Conservation (phyloP, 179 eudicot genomes). For the Pouteria campechiana region DNA sequence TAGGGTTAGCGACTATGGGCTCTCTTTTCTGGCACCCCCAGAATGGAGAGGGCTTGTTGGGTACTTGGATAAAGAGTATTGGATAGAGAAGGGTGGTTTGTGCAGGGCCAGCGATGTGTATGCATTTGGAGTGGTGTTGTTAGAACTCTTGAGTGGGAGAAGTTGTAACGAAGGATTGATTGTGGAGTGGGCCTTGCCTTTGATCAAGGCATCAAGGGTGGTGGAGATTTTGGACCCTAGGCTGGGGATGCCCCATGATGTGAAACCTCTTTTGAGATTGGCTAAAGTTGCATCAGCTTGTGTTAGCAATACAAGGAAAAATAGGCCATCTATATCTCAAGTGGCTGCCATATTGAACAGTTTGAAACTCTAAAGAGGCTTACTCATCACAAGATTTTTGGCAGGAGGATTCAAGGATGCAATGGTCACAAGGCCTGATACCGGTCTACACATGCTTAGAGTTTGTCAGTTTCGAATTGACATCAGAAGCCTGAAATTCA, state of each 20-base stretch:
- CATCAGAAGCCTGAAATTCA: too few species aligned
- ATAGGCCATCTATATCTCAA: conserved; percentile 58
- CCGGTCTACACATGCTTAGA: too few species aligned
- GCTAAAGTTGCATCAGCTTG: conserved; percentile 80
- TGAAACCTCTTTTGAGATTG: conserved; percentile 50
- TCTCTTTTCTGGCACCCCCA: conserved; percentile 45
- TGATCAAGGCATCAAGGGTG: conserved; percentile 58
- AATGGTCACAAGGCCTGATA: too few species aligned
- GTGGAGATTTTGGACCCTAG: conserved; percentile 67
- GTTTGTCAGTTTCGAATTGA: too few species aligned
- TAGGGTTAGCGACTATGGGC: conserved; percentile 71
- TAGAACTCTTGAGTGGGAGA: conserved; percentile 80
- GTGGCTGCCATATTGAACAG: conserved; percentile 52
- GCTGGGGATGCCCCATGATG: conserved; percentile 29
- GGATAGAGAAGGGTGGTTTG: conserved; percentile 35
- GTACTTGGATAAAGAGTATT: conserved; percentile 78
- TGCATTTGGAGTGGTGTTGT: conserved; percentile 76
- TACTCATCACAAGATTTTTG: too few species aligned
- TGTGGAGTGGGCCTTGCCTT: conserved; percentile 70
- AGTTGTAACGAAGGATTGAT: conserved; percentile 50
- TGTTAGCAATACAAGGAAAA: conserved; percentile 63
- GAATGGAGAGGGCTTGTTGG: conserved; percentile 42
- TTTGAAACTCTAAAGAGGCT: too few species aligned
- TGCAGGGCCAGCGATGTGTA: conserved; percentile 83
- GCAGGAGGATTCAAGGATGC: too few species aligned